Conservation (phyloP, 2,329 filamentous ascomycete species). For the Neurospora sp. region DNA sequence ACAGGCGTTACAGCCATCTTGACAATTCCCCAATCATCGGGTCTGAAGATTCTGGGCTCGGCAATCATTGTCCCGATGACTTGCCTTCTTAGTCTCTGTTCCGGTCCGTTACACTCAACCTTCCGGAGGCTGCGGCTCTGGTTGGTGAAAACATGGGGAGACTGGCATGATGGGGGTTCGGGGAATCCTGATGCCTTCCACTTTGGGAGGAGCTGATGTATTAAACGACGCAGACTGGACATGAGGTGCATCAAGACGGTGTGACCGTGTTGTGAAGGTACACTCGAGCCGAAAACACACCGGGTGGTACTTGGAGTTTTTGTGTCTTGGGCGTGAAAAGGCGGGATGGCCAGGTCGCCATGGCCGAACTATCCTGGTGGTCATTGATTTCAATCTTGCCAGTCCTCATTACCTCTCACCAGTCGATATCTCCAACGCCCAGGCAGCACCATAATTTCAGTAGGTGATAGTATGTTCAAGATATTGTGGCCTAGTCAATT, state of each 20-base stretch:
- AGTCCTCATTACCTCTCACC: not conserved
- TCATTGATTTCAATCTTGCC: not conserved
- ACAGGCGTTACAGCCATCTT: not conserved
- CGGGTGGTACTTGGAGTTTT: not conserved
- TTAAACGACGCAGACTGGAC: not conserved
- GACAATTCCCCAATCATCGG: not conserved
- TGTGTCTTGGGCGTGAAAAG: not conserved
- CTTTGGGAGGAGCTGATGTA: not conserved
- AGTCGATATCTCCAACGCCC: not conserved
- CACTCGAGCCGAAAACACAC: not conserved
- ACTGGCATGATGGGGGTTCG: not conserved
- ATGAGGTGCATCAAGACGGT: not conserved
- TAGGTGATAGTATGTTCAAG: not conserved
- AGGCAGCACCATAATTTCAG: not conserved
- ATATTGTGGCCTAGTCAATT: no score
- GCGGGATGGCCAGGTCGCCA: not conserved
- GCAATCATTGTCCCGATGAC: not conserved
- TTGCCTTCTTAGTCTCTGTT: not conserved
- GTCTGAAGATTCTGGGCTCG: not conserved
- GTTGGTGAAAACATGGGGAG: not conserved
- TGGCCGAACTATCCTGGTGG: not conserved
- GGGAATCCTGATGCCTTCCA: not conserved
- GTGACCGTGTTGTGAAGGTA: not conserved
- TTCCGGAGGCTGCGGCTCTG: not conserved
- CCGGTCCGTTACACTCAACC: not conserved